These are phyloP conservation scores for Nepenthes alata DNA, from an alignment of 179 eudicot genomes.

Conservation along the genomic window DNA sequence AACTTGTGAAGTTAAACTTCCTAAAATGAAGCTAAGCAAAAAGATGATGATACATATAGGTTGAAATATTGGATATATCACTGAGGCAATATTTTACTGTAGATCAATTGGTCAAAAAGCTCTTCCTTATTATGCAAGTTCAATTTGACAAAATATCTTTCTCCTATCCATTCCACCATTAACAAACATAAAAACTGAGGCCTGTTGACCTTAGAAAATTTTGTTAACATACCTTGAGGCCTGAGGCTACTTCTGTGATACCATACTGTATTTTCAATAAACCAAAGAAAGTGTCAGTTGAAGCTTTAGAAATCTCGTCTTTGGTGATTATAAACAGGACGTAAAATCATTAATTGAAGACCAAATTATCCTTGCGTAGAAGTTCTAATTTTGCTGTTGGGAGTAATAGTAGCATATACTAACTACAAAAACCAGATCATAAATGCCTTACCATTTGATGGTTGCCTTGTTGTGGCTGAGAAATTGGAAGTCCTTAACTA, in stretches of 20 bases:
- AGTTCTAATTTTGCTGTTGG: too few species aligned
- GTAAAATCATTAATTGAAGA: too few species aligned
- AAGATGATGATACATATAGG: too few species aligned
- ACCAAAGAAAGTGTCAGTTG: background rate
- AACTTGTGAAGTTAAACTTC: too few species aligned
- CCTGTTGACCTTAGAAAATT: background rate
- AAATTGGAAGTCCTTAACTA: constrained; percentile 7
- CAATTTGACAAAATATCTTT: too few species aligned
- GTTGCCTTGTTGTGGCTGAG: constrained; percentile 10
- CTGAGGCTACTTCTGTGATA: constrained; percentile 24
- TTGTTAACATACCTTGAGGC: constrained; percentile 22
- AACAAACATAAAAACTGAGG: too few species aligned
- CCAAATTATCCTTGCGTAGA: too few species aligned
- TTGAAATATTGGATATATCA: background rate
- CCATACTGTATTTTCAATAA: constrained; percentile 15
- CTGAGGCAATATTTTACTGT: background rate
- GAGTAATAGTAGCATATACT: too few species aligned
- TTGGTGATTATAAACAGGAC: too few species aligned
- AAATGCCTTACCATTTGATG: constrained; percentile 12
- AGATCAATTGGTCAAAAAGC: background rate
- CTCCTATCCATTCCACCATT: too few species aligned
- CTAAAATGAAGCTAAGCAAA: too few species aligned
- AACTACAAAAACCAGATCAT: background rate
- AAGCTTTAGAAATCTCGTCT: background rate
- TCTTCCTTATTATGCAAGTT: background rate